Percentiles rank a stretch among this genome's conserved stretches.
Evolutionary conservation across 768 basidiomycete genomes (phyloP).

Genomic region (Mycena sanguinolenta): DNA sequence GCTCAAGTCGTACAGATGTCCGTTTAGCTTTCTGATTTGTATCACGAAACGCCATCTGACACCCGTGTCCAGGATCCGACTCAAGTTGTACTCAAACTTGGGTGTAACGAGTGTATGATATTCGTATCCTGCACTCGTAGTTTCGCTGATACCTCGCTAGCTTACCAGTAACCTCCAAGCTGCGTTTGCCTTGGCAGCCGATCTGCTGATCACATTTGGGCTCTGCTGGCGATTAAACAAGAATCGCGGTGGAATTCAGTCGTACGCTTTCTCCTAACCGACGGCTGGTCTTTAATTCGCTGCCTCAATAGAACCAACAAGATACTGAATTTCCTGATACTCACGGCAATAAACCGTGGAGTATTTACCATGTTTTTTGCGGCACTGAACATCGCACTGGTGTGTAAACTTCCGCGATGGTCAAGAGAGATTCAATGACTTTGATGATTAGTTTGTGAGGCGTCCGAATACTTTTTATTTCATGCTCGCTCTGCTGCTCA

Average conservation of each 20-base stretch:
- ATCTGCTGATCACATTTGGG: slow-evolving; percentile 11
- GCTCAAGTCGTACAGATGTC: not conserved
- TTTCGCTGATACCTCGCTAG: not conserved
- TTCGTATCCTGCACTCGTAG: no score
- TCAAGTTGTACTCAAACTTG: no score
- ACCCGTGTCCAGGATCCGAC: no score
- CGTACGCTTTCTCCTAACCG: not conserved
- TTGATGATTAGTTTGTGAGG: not conserved
- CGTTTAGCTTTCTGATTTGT: no score
- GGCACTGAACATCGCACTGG: slow-evolving; percentile 4
- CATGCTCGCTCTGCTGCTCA: slow-evolving; percentile 15
- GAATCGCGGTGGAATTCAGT: slow-evolving; percentile 9
- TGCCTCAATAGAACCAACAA: slow-evolving; percentile 10
- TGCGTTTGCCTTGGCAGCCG: not conserved
- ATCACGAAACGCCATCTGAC: no score
- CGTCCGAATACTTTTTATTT: slow-evolving; percentile 20
- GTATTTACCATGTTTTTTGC: slow-evolving; percentile 11
- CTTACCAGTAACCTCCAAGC: slow-evolving; percentile 2
- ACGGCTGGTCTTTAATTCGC: no score
- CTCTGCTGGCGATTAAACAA: slow-evolving; percentile 11
- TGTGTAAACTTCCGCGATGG: not conserved
- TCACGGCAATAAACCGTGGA: slow-evolving; percentile 15
- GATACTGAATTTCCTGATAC: slow-evolving; percentile 20
- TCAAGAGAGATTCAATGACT: not conserved
- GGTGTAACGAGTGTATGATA: no score